Conservation (phyloP, 768 basidiomycete genomes). For the Tephrocybe sp. region DNA sequence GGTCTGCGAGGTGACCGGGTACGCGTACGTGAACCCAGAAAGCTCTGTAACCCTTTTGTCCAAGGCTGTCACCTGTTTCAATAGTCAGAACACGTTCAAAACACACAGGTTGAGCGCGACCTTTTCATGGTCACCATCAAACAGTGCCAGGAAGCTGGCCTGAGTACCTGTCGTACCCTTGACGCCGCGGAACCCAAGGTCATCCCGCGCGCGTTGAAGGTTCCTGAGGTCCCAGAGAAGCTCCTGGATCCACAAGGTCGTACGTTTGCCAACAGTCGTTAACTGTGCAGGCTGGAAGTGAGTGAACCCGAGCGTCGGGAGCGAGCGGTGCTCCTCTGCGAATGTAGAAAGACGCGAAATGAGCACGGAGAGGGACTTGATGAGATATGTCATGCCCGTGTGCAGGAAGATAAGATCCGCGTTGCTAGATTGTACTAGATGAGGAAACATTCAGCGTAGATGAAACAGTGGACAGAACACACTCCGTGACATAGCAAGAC, state of each 20-base stretch:
- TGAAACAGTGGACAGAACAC: conserved; percentile 8
- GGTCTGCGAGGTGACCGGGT: conserved; percentile 98
- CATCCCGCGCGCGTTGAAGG: conserved; percentile 83
- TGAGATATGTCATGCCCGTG: conserved; percentile 77
- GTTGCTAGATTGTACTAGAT: conserved; percentile 54
- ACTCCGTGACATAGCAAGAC: conserved; percentile 99
- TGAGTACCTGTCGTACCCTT: conserved; percentile 99
- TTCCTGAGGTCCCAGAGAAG: conserved; percentile 96
- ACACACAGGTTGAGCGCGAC: conserved; percentile 28
- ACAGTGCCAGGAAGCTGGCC: conserved; percentile 90
- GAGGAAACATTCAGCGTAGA: neutral
- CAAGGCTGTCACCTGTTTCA: conserved; percentile 73
- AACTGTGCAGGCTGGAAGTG: conserved; percentile 99
- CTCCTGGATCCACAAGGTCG: conserved; percentile 98
- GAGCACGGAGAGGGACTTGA: conserved; percentile 84
- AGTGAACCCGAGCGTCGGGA: conserved; percentile 96
- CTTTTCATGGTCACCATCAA: conserved; percentile 94
- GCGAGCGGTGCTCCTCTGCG: conserved; percentile 78
- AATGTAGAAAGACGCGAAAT: conserved; percentile 87
- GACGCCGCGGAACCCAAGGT: conserved; percentile 95
- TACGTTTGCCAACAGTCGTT: conserved; percentile 96
- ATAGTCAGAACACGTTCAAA: neutral
- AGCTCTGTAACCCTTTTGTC: conserved; percentile 88
- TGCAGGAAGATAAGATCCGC: conserved; percentile 98
- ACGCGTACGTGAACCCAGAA: conserved; percentile 90